These are phyloP conservation scores for Boletus vinaceobasis DNA, from an alignment of 768 basidiomycete species.

Conservation along the genomic window DNA sequence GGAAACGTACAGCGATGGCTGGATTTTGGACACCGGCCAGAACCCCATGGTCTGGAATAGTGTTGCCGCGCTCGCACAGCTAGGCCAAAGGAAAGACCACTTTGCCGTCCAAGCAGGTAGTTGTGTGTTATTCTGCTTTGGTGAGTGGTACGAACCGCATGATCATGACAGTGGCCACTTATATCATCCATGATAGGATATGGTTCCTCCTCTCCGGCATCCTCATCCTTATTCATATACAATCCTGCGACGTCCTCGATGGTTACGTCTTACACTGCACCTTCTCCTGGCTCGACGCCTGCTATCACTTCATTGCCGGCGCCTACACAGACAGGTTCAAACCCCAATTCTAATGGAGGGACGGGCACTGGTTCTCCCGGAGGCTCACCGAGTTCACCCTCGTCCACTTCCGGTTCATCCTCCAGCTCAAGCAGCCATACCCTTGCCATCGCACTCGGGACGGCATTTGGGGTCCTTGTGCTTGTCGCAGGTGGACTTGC, in stretches of 20 bases:
- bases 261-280: slow-evolving; percentile 41
- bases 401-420: slow-evolving; percentile 10
- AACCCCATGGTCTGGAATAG: slow-evolving; percentile 59
- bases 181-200: slow-evolving; percentile 28
- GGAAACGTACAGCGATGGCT: slow-evolving; percentile 61
- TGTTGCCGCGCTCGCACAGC: slow-evolving; percentile 47
- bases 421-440: slow-evolving; percentile 24
- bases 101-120: slow-evolving; percentile 59
- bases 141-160: slow-evolving; percentile 40
- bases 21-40: slow-evolving; percentile 58
- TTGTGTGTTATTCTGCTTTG: slow-evolving; percentile 73
- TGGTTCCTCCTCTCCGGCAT: slow-evolving; percentile 37
- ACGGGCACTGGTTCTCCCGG: slow-evolving; percentile 7
- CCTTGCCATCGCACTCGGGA: slow-evolving; percentile 58
- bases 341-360: slow-evolving; percentile 6
- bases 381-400: slow-evolving; percentile 11
- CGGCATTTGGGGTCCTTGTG: slow-evolving; percentile 57
- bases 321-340: slow-evolving; percentile 31
- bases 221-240: slow-evolving; percentile 55
- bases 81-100: slow-evolving; percentile 72
- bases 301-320: slow-evolving; percentile 33
- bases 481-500: slow-evolving; percentile 43
- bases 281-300: slow-evolving; percentile 28
- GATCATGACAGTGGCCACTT: not conserved
- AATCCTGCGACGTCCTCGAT: slow-evolving; percentile 35